Base-by-base conservation (phyloP, 108 stramenopile genomes). In the Tribonema minus region DNA sequence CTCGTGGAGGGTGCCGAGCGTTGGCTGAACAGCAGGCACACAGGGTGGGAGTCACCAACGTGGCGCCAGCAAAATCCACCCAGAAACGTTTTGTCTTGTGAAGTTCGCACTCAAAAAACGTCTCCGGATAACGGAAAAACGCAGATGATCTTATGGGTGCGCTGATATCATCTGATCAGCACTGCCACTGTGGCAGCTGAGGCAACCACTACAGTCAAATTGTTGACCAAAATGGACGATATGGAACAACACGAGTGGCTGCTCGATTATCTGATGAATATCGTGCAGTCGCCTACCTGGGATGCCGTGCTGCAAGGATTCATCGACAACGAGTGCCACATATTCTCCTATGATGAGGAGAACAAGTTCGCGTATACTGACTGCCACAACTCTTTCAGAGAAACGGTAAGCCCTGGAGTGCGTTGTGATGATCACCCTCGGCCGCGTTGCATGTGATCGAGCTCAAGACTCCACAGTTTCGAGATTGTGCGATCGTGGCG, bases 281-380 rank as follows among this genome's bases (percentile, higher is more conserved):
- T 87, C 6, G 80, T 87, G 26, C 71, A 86, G 30, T 86, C 87
- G 25, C 85, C 85, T 20, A 25, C 36, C 20, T 87, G 85, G 84
- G 87, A 87, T 38, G 54, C 46, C 1, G 64, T 80, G 0, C 36
- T 87, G 28, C 82, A 82, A 83, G 77, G 79, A 9, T 86, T 85
- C 34, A 86, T 87, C 20, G 87, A 86, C 27, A 86, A 87, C 37
- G 82, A 86, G 36, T 87, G 87, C 67, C 41, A 61, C 3, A 81
- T 87, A 30, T 87, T 87, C 39, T 84, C 85, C 41, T 84, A 82
- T n/a, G 87, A 84, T 25, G 87, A 87, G 35, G 87, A 87, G 77
- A 87, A 87, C 76, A 87, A 85, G 74, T 59, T 87, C 15, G 54
- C 72, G 12, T 85, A 87, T 68, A 87, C 84, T 2, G 38, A 84